Evolutionary conservation across 495 filamentous ascomycete species (phyloP), one percentile per base, ranked within the genome.

Genomic region (Lepraria neglecta): DNA sequence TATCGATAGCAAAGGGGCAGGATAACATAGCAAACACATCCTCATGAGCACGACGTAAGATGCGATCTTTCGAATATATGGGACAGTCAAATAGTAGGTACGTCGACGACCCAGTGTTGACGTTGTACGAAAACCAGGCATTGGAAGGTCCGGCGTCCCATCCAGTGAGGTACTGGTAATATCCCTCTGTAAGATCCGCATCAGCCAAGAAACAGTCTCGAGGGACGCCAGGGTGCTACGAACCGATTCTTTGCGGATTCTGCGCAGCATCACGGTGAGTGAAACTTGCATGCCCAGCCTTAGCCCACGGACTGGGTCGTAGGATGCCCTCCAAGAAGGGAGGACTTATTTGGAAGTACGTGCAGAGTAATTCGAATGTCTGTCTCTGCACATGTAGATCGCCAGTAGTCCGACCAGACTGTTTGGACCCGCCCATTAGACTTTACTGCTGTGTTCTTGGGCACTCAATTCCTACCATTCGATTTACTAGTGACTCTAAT

Each of bases 241-340:
- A n/a, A 58, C 56, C 56, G 6, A 46, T 44, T 21, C 40, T 44
- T 30, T 12, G 45, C 11, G 24, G 14, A 46, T 11, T 30, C 40
- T 45, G 42, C 40, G 35, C 35, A 58, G 14, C 11, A 12, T 58
- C 40, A 46, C 56, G 40, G 31, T 46, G 56, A 21, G 44, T 11
- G 19, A 43, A 30, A 46, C 40, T 17, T 6, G 56, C 35, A 19
- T 38, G 35, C n/a, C 56, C 56, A 43, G 35, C 17, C 42, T 58
- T 58, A n/a, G 56, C 35, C 56, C 56, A 58, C 6, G 40, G 56
- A n/a, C 56, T 58, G 10, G 56, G 56, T n/a, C 19, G 35, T 38
- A 58, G 56, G 31, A 58, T 35, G 15, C 40, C 30, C 14, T 27
- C 56, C 38, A 42, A 31, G 7, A 58, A 58, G 27, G 40, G 56